Base-by-base conservation (phyloP, 1,284 basidiomycete species). In the Chiua sp. region DNA sequence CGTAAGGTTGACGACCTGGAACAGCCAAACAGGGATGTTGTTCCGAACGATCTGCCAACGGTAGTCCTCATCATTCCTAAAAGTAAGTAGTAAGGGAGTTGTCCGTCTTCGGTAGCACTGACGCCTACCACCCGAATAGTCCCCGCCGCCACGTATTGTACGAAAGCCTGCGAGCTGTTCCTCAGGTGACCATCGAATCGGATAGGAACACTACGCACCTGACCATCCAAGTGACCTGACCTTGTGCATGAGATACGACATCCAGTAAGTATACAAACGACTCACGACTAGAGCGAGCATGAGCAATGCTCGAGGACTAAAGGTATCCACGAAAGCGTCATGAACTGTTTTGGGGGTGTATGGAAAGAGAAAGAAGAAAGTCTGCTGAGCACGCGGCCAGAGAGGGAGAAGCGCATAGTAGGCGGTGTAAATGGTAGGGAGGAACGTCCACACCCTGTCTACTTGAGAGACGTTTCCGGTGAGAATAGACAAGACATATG, bases 381-480 rank as follows among this genome's bases (percentile, higher is more conserved):
- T 3, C 71, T 71, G 51, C 81, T 79, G 35, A 54, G 72, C 46
- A 16, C 50, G 75, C 0, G 88, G 85, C 83, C 87, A 88, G 15
- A 90, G 74, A 1, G 91, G 91, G 6, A 91, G 70, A 20, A 92
- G 73, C 1, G 90, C 88, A 68, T 87, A 92, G 68, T 93, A 90
- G 0, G 84, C 84, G 0, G 88, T 86, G 72, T 94, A 95, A 23
- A 94, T 80, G 10, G 89, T 83, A 0, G 95, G 94, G 54, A 94
- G 76, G 70, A 95, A 87, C 0, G 90, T 91, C 90, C 90, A 93
- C 22, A 87, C 63, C 49, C 77, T 81, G 79, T 94, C 92, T 33
- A 96, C 93, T 75, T 95, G 93, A 10, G 90, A 92, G 51, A 93
- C 91, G 68, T 96, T 96, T 35, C 86, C 83, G 0, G 91, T 94